These are phyloP conservation scores for Aureobasidium vineae DNA, from an alignment of 2,329 filamentous ascomycete species.

Conservation along the genomic window DNA sequence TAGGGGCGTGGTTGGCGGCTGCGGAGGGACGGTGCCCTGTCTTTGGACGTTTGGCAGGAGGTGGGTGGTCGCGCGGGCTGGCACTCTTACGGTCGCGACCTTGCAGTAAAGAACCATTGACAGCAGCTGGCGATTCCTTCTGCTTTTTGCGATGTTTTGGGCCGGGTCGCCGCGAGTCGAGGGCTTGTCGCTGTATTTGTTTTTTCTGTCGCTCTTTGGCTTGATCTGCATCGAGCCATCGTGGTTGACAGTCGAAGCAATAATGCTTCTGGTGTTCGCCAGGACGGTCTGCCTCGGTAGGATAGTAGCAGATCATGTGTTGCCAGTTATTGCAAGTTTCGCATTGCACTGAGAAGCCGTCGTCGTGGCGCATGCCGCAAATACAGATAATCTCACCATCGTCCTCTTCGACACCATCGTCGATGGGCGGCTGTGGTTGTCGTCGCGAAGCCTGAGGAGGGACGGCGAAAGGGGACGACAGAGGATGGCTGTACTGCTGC, in stretches of 20 bases:
- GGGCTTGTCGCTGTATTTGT: constrained; percentile 43
- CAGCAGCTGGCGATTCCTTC: constrained; percentile 65
- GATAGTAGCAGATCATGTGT: constrained; percentile 96
- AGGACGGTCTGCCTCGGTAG: constrained; percentile 62
- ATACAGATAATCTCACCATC: constrained; percentile 98
- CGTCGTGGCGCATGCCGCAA: constrained; percentile 88
- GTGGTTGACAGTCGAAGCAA: constrained; percentile 84
- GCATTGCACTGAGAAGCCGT: constrained; percentile 96
- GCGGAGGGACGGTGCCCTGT: constrained; percentile 75
- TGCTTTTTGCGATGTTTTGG: constrained; percentile 88
- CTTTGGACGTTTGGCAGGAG: constrained; percentile 75
- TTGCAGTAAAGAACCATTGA: constrained; percentile 58
- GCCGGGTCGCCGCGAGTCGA: constrained; percentile 66
- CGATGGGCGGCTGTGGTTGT: constrained; percentile 4
- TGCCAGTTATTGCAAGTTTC: constrained; percentile 97
- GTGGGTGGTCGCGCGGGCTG: constrained; percentile 54
- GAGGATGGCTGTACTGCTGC: constrained; percentile 10
- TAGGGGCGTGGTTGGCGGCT: constrained; percentile 68
- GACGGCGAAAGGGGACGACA: constrained; percentile 7
- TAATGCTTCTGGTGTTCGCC: constrained; percentile 68
- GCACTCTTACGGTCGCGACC: constrained; percentile 48
- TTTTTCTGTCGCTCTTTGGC: constrained; percentile 34
- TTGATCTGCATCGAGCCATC: constrained; percentile 65
- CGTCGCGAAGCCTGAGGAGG: constrained; percentile 7
- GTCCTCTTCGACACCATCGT: constrained; percentile 59